Percentiles rank a stretch among this genome's conserved stretches.
These are phyloP conservation scores for Rosa lucieae DNA, from an alignment of 306 rosid species.

Conservation along the genomic window DNA sequence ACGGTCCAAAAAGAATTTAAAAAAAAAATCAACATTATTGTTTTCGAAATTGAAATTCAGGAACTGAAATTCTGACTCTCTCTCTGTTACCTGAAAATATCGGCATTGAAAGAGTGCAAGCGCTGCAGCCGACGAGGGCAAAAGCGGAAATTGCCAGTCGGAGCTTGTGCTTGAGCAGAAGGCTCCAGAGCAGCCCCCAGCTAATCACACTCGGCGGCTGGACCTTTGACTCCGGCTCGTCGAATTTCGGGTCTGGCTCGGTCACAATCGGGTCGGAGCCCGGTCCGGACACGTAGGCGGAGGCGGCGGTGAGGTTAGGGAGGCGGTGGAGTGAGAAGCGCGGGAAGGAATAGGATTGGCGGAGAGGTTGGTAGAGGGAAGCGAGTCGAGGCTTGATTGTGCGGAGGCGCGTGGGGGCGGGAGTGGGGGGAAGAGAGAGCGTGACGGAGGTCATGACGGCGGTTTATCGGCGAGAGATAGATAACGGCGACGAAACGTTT, in stretches of 20 bases:
- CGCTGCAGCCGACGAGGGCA: slow-evolving; percentile 67
- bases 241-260: slow-evolving; percentile 51
- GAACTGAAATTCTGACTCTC: background rate
- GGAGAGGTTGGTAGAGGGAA: background rate
- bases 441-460: slow-evolving; percentile 21
- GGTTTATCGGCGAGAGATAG: background rate
- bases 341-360: slow-evolving; percentile 26
- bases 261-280: slow-evolving; percentile 63
- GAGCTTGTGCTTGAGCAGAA: slow-evolving; percentile 60
- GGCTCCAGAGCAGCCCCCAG: slow-evolving; percentile 59
- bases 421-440: slow-evolving; percentile 27
- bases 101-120: slow-evolving; percentile 96
- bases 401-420: slow-evolving; percentile 21
- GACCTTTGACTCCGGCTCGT: slow-evolving; percentile 25
- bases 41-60: background rate
- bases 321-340: slow-evolving; percentile 22
- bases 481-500: background rate
- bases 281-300: slow-evolving; percentile 75
- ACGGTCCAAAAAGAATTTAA: background rate
- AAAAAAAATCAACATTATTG: background rate
- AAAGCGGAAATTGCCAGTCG: slow-evolving; percentile 45
- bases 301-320: slow-evolving; percentile 19
- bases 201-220: slow-evolving; percentile 37
- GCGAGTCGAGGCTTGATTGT: slow-evolving; percentile 25
- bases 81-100: slow-evolving; percentile 56